Percentiles rank a stretch among this genome's conserved stretches.
phyloP scores from a whole-genome alignment of 2,329 filamentous ascomycete genomes.

The Talaromyces sp. region DNA sequence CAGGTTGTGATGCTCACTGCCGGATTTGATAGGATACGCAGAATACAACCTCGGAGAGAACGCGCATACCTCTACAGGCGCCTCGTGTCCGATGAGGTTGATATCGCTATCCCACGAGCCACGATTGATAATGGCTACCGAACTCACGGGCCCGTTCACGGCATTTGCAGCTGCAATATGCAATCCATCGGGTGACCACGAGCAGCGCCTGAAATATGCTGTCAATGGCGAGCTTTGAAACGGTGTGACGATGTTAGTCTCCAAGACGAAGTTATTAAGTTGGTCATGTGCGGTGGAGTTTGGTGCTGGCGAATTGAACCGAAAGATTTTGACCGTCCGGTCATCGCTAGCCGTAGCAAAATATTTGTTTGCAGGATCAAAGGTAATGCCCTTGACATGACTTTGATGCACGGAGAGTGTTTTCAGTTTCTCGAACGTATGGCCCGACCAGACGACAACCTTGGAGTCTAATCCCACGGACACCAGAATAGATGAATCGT shows the following conservation, averaged over 20 bases:
- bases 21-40: constrained; percentile 57
- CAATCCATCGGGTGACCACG: constrained; percentile 95
- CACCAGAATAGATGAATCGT: constrained; percentile 90
- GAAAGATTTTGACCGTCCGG: constrained; percentile 92
- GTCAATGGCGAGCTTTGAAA: constrained; percentile 91
- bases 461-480: constrained; percentile 97
- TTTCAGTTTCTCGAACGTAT: constrained; percentile 97
- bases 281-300: constrained; percentile 94
- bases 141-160: constrained; percentile 94
- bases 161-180: constrained; percentile 97
- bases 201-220: constrained; percentile 93
- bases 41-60: constrained; percentile 92
- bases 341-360: constrained; percentile 98
- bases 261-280: constrained; percentile 92
- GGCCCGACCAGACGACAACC: constrained; percentile 95
- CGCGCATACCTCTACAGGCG: constrained; percentile 92
- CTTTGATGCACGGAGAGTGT: constrained; percentile 89
- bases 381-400: constrained; percentile 97
- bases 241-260: constrained; percentile 82
- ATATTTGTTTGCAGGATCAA: constrained; percentile 98
- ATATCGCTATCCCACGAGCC: constrained; percentile 94
- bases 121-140: constrained; percentile 91
- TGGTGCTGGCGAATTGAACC: constrained; percentile 84
- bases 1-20: constrained; percentile 46
- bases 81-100: constrained; percentile 95